These are phyloP conservation scores for Geotrichum aggregatum DNA, from an alignment of 1,139 yeast genomes.

Conservation along the genomic window DNA sequence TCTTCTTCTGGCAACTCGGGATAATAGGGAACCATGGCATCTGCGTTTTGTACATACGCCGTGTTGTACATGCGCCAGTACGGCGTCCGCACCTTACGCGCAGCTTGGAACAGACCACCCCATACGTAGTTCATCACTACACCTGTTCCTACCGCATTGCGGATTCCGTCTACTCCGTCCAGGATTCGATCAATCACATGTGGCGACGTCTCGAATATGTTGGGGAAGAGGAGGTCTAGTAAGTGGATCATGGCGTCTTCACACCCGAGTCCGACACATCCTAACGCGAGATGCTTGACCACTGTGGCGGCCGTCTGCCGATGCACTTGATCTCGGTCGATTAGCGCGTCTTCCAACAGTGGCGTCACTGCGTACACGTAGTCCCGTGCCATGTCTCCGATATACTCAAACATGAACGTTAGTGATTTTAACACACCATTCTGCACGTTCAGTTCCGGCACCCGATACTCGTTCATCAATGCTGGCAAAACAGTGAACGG, in stretches of 20 bases:
- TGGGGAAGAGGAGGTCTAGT: slow-evolving; percentile 73
- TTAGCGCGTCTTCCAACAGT: slow-evolving; percentile 80
- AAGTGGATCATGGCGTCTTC: slow-evolving; percentile 75
- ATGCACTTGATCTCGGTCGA: slow-evolving; percentile 88
- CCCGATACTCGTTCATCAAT: slow-evolving; percentile 88
- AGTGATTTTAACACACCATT: slow-evolving; percentile 91
- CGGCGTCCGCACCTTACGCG: slow-evolving; percentile 74
- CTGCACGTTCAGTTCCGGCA: slow-evolving; percentile 90
- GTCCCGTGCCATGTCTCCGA: slow-evolving; percentile 76
- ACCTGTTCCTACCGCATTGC: slow-evolving; percentile 75
- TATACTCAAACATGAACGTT: slow-evolving; percentile 91
- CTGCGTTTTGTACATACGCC: slow-evolving; percentile 70
- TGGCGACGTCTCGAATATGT: slow-evolving; percentile 87
- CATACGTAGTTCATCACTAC: slow-evolving; percentile 69
- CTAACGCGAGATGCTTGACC: slow-evolving; percentile 73
- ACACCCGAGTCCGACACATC: slow-evolving; percentile 68
- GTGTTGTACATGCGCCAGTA: slow-evolving; percentile 83
- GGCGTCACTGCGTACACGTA: slow-evolving; percentile 81
- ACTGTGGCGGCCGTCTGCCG: slow-evolving; percentile 94
- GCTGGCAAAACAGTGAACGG: slow-evolving; percentile 97
- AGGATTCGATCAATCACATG: slow-evolving; percentile 82
- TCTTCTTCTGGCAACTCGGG: slow-evolving; percentile 51
- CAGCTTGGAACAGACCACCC: slow-evolving; percentile 92
- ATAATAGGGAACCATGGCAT: slow-evolving; percentile 76
- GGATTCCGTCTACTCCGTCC: slow-evolving; percentile 74